Base-by-base conservation (phyloP, 495 filamentous ascomycete genomes). In the Podospora australis region DNA sequence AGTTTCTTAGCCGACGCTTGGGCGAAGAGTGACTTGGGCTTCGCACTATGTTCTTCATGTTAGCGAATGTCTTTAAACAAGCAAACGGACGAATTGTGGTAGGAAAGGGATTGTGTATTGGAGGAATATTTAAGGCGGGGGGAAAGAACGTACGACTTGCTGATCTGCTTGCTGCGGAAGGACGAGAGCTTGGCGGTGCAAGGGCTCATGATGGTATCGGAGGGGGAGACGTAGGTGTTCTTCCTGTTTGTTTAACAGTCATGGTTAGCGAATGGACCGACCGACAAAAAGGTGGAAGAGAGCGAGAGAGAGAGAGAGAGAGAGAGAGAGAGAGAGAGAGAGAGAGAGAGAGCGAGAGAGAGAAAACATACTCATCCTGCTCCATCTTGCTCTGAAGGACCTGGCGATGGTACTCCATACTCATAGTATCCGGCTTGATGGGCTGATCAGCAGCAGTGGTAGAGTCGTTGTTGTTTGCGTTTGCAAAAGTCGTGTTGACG, bases 141-240 rank as follows among this genome's bases (percentile, higher is more conserved):
- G 21, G 6, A n/a, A n/a, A n/a, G n/a, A n/a, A n/a, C 9, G 36
- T 6, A 5, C 2, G 24, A 75, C 78, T 84, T 86, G 55, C 68
- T 66, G 56, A 86, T 84, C 29, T 84, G 83, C 74, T 90, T 90
- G 62, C 79, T 84, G 72, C 89, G 88, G 63, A 90, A 80, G 39
- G 86, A 82, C 44, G 73, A 84, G 57, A 96, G 68, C 69, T 96
- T 96, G 69, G 86, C 83, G n/a, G 87, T 90, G 67, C 88, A 90
- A 13, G 90, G 90, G 51, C 84, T 89, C 84, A 94, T 84, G 68
- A 96, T 88, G 63, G 80, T 84, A 60, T 96, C 90, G 9, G 87
- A 92, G 0, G 90, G 90, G n/a, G 87, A 92, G 61, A 95, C 72
- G 69, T 94, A 96, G 49, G 77, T 69, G 58, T 80, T 78, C 46